These are phyloP conservation scores for Sclerotinia borealis DNA, from an alignment of 2,329 filamentous ascomycete species.

Conservation along the genomic window DNA sequence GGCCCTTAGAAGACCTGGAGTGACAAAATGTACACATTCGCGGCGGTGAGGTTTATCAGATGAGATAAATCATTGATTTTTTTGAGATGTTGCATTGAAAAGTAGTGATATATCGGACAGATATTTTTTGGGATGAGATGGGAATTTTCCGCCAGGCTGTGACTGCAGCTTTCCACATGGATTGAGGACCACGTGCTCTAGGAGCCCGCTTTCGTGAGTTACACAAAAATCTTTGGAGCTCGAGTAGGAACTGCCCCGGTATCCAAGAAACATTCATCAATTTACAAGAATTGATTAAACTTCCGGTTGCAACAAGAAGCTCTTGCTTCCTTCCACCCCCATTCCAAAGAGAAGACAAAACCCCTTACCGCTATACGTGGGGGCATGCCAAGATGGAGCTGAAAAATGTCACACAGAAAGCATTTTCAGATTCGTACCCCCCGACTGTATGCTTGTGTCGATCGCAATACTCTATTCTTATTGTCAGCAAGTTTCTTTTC, in stretches of 20 bases:
- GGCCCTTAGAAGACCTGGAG: not conserved
- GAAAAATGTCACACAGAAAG: slow-evolving; percentile 1
- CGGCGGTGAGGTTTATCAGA: not conserved
- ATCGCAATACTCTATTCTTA: not conserved
- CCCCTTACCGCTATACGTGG: not conserved
- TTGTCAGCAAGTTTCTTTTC: too few species aligned
- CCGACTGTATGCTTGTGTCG: not conserved
- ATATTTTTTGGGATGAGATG: not conserved
- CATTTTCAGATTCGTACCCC: not conserved
- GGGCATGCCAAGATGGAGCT: slow-evolving; percentile 6
- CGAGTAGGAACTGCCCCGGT: not conserved
- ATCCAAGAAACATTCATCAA: not conserved
- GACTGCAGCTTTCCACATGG: not conserved
- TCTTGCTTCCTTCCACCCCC: not conserved
- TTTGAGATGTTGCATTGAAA: not conserved
- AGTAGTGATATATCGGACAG: not conserved
- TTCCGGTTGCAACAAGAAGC: not conserved
- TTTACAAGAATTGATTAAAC: not conserved
- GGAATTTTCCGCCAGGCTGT: not conserved
- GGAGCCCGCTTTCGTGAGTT: not conserved
- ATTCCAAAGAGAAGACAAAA: not conserved
- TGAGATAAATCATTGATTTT: not conserved
- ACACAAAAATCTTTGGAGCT: not conserved
- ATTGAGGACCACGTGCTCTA: not conserved
- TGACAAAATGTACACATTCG: too few species aligned